Conservation (phyloP, 805 yeast species). For the Lachancea thermotolerans region DNA sequence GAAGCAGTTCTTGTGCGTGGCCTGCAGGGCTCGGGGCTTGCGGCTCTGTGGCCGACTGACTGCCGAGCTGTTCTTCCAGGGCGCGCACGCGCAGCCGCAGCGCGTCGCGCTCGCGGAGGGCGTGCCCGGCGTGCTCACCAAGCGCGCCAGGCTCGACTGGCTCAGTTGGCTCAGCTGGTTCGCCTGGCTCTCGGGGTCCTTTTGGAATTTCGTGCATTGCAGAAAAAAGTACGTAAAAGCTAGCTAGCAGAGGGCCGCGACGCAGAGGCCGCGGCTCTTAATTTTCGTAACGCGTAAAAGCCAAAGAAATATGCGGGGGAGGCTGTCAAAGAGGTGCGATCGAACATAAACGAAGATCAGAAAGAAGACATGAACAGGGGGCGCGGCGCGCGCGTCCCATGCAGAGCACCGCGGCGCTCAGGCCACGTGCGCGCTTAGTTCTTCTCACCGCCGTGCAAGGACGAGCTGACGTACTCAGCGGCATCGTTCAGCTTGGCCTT, state of each 20-base stretch:
- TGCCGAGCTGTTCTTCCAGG: neutral
- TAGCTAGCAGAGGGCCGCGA: neutral
- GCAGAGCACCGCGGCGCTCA: neutral
- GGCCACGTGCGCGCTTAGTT: neutral
- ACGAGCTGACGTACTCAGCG: constrained; percentile 41
- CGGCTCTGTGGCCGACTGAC: too few relatives aligned
- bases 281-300: neutral
- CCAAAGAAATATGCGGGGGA: neutral
- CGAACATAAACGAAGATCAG: too few relatives aligned
- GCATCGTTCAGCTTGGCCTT: constrained; percentile 43
- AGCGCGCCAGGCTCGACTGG: neutral
- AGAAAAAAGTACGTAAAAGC: neutral
- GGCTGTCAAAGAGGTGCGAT: neutral
- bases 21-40: neutral
- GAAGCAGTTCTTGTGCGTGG: neutral
- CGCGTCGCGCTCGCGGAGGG: neutral
- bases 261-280: too few relatives aligned
- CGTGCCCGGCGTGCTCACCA: neutral
- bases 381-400: neutral
- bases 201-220: neutral
- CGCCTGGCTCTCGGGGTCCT: neutral
- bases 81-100: neutral
- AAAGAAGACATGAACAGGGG: too few relatives aligned
- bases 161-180: too few relatives aligned
- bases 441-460: constrained; percentile 47